Evolutionary conservation across 352 stramenopile species (phyloP).

Genomic region (Phytophthora brassicae): DNA sequence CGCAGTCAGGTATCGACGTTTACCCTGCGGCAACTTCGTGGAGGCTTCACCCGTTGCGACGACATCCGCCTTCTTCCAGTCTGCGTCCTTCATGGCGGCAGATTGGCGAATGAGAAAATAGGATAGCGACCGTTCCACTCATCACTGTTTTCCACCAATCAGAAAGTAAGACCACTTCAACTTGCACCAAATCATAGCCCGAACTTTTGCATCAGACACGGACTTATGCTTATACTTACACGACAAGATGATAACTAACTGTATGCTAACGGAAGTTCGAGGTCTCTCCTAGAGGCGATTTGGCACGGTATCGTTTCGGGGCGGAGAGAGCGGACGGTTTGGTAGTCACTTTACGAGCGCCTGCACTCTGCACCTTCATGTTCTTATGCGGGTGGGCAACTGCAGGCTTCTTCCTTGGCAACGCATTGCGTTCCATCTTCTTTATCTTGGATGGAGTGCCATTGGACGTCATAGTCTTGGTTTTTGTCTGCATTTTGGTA

Average conservation of each 20-base stretch:
- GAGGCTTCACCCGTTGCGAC: constrained; percentile 6
- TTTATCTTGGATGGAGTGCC: constrained; percentile 8
- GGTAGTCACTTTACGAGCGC: constrained; percentile 11
- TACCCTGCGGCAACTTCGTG: constrained; percentile 27
- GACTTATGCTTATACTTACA: constrained; percentile 36
- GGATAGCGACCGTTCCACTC: constrained; percentile 24
- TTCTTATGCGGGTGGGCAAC: constrained; percentile 12
- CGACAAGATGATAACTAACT: constrained; percentile 13
- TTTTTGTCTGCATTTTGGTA: constrained; percentile 3
- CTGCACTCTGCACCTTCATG: constrained; percentile 20
- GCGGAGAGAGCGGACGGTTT: constrained; percentile 32
- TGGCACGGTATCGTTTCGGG: constrained; percentile 37
- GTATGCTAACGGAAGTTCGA: constrained; percentile 33
- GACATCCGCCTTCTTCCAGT: constrained; percentile 21
- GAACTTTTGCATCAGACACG: constrained; percentile 14
- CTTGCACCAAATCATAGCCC: not conserved
- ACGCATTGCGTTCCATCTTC: constrained; percentile 1
- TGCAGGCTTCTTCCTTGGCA: constrained; percentile 29
- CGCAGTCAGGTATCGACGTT: constrained; percentile 71
- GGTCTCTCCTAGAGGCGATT: constrained; percentile 35
- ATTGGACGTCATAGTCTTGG: not conserved
- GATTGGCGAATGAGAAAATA: constrained; percentile 23
- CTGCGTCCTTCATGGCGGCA: constrained; percentile 15
- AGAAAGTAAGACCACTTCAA: constrained; percentile 16
- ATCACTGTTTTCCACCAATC: constrained; percentile 34